Evolutionary conservation across 305 asterid genomes (phyloP).

Genomic region (Fraxinus floribunda): DNA sequence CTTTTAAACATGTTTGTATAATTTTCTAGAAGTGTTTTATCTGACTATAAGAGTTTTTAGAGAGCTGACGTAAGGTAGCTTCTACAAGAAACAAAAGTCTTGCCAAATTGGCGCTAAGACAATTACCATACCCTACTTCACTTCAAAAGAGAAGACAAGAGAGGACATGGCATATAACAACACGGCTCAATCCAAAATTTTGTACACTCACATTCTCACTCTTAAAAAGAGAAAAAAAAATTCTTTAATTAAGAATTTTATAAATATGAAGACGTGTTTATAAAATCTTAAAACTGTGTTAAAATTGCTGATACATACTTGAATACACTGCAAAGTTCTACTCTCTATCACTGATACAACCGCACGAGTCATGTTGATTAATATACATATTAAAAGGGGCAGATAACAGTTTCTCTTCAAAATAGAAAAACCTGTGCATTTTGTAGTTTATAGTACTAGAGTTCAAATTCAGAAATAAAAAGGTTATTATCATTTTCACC

Average conservation of each 20-base stretch:
- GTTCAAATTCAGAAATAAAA: background rate
- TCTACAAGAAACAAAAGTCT: background rate
- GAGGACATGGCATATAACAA: background rate
- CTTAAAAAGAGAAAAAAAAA: background rate
- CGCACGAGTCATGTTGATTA: slow-evolving; percentile 18
- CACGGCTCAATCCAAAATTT: background rate
- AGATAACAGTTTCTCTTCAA: background rate
- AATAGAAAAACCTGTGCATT: slow-evolving; percentile 19
- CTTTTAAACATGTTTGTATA: background rate
- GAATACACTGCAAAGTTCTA: slow-evolving; percentile 24
- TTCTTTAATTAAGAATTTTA: background rate
- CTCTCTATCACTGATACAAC: slow-evolving; percentile 20
- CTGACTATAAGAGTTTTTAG: background rate
- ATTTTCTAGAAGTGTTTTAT: background rate
- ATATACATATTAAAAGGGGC: slow-evolving; percentile 27
- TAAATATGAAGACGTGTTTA: slow-evolving; percentile 12
- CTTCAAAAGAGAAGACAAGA: background rate
- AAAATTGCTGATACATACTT: slow-evolving; percentile 16
- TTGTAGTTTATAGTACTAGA: slow-evolving; percentile 16
- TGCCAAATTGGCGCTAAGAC: background rate
- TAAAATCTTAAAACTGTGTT: slow-evolving; percentile 17
- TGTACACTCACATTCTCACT: background rate
- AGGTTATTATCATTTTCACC: slow-evolving; percentile 5
- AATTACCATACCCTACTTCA: background rate
- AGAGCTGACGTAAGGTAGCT: background rate